Evolutionary conservation across 495 filamentous ascomycete genomes (phyloP), one percentile per base, ranked within the genome.

Genomic region (Penicillium angulare): DNA sequence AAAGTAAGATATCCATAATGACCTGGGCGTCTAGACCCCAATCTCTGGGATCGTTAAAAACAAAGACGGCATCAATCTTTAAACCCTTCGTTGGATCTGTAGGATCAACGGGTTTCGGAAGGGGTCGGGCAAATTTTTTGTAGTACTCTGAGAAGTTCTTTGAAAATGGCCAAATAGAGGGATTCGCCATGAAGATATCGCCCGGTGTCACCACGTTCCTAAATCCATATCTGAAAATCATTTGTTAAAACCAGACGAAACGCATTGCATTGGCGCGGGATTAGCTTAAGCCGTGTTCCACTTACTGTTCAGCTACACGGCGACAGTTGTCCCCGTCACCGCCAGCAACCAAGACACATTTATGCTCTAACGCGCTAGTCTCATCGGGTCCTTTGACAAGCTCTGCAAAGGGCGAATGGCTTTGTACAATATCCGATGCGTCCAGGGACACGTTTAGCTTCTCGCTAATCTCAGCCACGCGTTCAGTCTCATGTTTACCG

Each of bases 21-120:
- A 98, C 57, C 58, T 92, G 88, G 5, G 81, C 80, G 66, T 95
- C 89, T n/a, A 93, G 77, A 7, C 83, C 90, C 92, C 92, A 97
- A 75, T 97, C 92, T 21, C 93, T 81, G 9, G 93, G 89, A 67
- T 95, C 90, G 66, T 92, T 89, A 74, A 86, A 95, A 26, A 96
- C 84, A 62, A 96, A 83, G 40, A 98, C 81, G 15, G 91, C 90
- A 61, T 89, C 86, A 57, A 97, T 82, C 53, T 88, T 86, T 32
- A 90, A 72, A 26, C 77, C 71, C 13, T 69, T 71, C 0, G 63
- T 55, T 0, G 75, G 76, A 22, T 76, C 58, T 13, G 47, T 60
- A 0, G 64, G 56, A 50, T 74, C 64, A 12, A 65, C 43, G 6
- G 61, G 61, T 23, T 65, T 61, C 1, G 71, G 66, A 3, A 93